Evolutionary conservation across 2,329 filamentous ascomycete genomes (phyloP).

Genomic region (Dactylellina haptotyla): DNA sequence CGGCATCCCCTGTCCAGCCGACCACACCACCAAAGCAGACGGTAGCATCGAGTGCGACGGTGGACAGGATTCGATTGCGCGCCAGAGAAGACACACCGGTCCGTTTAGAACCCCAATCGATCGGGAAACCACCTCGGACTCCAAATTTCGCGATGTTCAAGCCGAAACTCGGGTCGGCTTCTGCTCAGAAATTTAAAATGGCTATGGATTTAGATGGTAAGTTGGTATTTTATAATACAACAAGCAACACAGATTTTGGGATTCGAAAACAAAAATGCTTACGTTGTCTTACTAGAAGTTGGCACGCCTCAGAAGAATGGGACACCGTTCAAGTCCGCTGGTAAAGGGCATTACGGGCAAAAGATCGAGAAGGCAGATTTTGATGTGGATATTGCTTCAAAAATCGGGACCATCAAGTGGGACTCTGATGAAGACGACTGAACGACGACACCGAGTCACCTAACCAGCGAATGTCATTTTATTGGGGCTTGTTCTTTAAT

Average conservation of each 20-base stretch:
- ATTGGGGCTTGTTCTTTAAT: too few species aligned
- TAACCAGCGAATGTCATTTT: too few species aligned
- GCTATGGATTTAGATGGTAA: conserved; percentile 29
- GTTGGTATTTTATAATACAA: conserved; percentile 40
- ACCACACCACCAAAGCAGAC: conserved; percentile 24
- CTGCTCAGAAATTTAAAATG: conserved; percentile 9
- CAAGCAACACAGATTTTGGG: conserved; percentile 27
- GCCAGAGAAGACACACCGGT: conserved; percentile 30
- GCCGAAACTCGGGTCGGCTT: conserved; percentile 16
- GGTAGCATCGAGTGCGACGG: conserved; percentile 17
- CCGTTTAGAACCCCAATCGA: conserved; percentile 18
- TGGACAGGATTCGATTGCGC: conserved; percentile 17
- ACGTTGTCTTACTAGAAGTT: conserved; percentile 11
- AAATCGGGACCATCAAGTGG: conserved; percentile 44
- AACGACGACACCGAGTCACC: not conserved
- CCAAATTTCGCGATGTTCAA: conserved; percentile 38
- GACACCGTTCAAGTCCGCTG: conserved; percentile 8
- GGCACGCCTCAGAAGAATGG: conserved; percentile 1
- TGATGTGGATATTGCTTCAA: conserved; percentile 30
- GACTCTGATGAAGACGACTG: conserved; percentile 30
- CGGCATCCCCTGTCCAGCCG: conserved; percentile 7
- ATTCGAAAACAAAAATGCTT: too few species aligned
- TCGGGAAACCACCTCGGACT: conserved; percentile 35
- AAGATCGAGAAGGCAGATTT: conserved; percentile 18
- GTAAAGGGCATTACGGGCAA: conserved; percentile 1